A percentile compares a stretch with the other conserved stretches of the same genome.
Conservation (phyloP, 176 grass and related monocot species). For the Thinopyrum elongatum region DNA sequence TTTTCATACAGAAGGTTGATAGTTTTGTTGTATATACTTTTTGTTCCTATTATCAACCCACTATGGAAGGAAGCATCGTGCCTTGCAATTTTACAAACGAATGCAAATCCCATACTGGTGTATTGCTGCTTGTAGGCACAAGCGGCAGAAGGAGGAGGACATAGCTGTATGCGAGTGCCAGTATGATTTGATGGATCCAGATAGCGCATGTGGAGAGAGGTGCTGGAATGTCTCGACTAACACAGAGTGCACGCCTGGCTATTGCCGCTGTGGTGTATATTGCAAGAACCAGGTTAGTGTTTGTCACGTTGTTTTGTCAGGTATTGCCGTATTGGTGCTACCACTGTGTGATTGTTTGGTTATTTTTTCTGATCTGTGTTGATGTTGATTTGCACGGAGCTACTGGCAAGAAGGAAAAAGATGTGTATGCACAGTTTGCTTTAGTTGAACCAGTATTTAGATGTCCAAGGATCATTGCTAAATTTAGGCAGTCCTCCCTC, state of each 20-base stretch:
- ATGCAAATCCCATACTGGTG: neutral
- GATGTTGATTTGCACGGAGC: neutral
- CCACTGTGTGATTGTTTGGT: neutral
- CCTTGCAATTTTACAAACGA: neutral
- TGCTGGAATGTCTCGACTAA: slow-evolving; percentile 93
- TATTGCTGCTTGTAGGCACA: slow-evolving; percentile 59
- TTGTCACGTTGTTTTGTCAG: neutral
- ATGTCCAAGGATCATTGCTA: neutral
- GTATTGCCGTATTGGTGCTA: neutral
- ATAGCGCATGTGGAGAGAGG: slow-evolving; percentile 73
- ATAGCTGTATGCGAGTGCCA: slow-evolving; percentile 87
- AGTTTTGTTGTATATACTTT: neutral
- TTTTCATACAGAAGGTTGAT: slow-evolving; percentile 78
- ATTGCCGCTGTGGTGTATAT: slow-evolving; percentile 76
- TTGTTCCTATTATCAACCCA: neutral
- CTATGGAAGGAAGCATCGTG: neutral
- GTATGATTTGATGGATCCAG: slow-evolving; percentile 64
- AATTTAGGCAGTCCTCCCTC: neutral
- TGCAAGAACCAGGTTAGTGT: slow-evolving; percentile 87
- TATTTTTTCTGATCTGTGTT: neutral
- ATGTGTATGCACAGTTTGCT: neutral
- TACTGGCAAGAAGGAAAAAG: neutral
- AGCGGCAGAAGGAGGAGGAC: slow-evolving; percentile 88
- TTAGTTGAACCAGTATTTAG: neutral
- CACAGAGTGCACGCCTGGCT: slow-evolving; percentile 91